Evolutionary conservation across 371 early-diverging fungal species (phyloP), one percentile per base, ranked within the genome.

Genomic region (Apophysomyces elegans): DNA sequence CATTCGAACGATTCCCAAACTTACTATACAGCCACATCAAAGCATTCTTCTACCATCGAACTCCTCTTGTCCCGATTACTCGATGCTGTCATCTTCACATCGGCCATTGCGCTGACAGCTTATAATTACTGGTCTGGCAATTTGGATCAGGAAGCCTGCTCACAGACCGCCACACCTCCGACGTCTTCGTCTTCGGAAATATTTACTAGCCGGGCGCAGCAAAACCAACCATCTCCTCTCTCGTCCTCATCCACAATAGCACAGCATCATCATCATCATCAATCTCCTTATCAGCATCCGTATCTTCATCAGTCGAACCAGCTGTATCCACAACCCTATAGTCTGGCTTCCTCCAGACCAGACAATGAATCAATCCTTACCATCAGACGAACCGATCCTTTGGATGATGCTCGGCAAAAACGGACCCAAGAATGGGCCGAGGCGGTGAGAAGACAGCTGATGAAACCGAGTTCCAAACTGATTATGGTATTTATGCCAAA

Each of bases 41-140:
- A 50, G 21, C 54, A 50, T 9, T 12, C 58, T 36, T 67, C 67
- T 16, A 65, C 69, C 1, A 65, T 75, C 65, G 76, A 78, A 63
- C 57, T 68, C 14, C 43, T 79, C 12, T 71, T 79, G 58, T 65
- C 73, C 35, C 71, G 69, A 61, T 45, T 79, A 35, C 58, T 78
- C n/a, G 81, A 80, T 68, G 73, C 67, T 14, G 58, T 80, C n/a
- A 74, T 80, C 37, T 80, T 80, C 50, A 80, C 81, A 1, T 80
- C 78, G 8, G 81, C 81, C 45, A 74, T 80, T 50, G 76, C 74
- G 12, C 76, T 80, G 54, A 78, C 81, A 12, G 74, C 76, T 3
- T 76, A 76, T 41, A 74, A 70, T 56, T 80, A 80, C 62, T 62
- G 74, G 37, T 76, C 71, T 7, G 81, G 81, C 18, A 63, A 68